Conservation (phyloP, 495 filamentous ascomycete genomes). For the Extremus antarcticus region DNA sequence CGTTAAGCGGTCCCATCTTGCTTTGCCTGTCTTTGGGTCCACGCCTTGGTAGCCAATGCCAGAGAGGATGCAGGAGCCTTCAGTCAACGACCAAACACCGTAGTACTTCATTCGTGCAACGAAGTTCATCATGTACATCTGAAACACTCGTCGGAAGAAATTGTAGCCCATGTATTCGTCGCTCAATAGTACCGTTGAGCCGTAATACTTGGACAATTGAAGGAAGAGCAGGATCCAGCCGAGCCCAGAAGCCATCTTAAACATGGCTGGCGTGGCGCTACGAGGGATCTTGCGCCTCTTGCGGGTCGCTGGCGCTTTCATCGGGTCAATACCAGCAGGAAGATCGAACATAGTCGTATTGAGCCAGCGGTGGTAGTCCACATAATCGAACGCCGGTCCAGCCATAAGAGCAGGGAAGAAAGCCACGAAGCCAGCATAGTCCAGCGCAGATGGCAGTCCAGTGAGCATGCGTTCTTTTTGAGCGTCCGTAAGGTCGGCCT, state of each 20-base stretch:
- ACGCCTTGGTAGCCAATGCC: slow-evolving; percentile 92
- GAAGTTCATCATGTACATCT: slow-evolving; percentile 72
- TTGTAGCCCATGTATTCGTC: slow-evolving; percentile 52
- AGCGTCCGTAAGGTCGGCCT: slow-evolving; percentile 67
- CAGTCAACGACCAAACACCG: slow-evolving; percentile 84
- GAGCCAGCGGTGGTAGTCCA: slow-evolving; percentile 85
- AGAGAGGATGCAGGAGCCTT: slow-evolving; percentile 88
- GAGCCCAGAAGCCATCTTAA: slow-evolving; percentile 61
- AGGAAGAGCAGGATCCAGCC: slow-evolving; percentile 72
- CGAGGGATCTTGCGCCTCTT: slow-evolving; percentile 92
- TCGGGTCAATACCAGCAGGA: slow-evolving; percentile 62
- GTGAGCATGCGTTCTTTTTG: slow-evolving; percentile 73
- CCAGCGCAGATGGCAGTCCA: slow-evolving; percentile 59
- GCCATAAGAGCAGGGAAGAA: slow-evolving; percentile 87
- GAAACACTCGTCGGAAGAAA: slow-evolving; percentile 60
- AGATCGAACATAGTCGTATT: slow-evolving; percentile 90
- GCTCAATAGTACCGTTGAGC: slow-evolving; percentile 46
- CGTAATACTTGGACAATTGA: slow-evolving; percentile 59
- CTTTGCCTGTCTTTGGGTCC: slow-evolving; percentile 67
- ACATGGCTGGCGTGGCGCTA: slow-evolving; percentile 73
- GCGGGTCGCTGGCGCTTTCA: slow-evolving; percentile 69
- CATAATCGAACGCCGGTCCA: slow-evolving; percentile 87
- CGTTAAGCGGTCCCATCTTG: slow-evolving; percentile 77
- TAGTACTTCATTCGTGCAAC: slow-evolving; percentile 84
- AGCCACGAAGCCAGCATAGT: slow-evolving; percentile 81